Evolutionary conservation across 352 stramenopile genomes (phyloP).

Genomic region (Phytophthora ohioensis): DNA sequence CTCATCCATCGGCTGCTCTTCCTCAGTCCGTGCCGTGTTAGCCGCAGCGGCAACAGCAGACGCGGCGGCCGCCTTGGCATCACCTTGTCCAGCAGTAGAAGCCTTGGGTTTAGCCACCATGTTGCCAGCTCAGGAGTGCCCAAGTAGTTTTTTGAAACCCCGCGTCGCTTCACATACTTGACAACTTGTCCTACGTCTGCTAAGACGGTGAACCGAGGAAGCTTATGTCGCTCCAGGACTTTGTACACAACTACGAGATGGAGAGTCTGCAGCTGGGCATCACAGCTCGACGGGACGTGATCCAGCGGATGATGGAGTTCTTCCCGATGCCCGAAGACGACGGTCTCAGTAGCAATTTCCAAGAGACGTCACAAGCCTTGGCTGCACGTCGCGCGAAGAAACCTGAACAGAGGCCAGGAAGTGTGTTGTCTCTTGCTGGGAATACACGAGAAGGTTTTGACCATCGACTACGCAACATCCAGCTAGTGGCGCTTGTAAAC

Average conservation of each 20-base stretch:
- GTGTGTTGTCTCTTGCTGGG: constrained; percentile 51
- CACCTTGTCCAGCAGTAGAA: constrained; percentile 33
- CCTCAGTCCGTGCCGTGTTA: constrained; percentile 21
- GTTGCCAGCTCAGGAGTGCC: not conserved
- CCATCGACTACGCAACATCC: constrained; percentile 72
- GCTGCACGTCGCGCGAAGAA: constrained; percentile 47
- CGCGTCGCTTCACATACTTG: constrained; percentile 31
- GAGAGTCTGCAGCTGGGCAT: constrained; percentile 75
- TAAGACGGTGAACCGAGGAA: not conserved
- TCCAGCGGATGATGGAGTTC: constrained; percentile 53
- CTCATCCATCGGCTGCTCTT: constrained; percentile 44
- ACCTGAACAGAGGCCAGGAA: constrained; percentile 9
- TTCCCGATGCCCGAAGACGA: constrained; percentile 48
- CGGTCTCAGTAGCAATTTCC: constrained; percentile 42
- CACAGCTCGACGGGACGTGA: constrained; percentile 66
- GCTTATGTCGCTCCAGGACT: constrained; percentile 70
- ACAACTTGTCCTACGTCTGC: not conserved
- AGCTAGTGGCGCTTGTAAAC: constrained; percentile 61
- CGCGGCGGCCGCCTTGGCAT: constrained; percentile 31
- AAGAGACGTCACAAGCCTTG: constrained; percentile 57
- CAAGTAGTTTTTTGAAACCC: constrained; percentile 28
- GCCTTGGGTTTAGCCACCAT: constrained; percentile 36
- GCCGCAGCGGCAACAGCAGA: constrained; percentile 12
- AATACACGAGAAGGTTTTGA: constrained; percentile 69
- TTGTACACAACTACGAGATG: constrained; percentile 81